Conservation (phyloP, 2,329 filamentous ascomycete species). For the Verticillium nonalfalfae region DNA sequence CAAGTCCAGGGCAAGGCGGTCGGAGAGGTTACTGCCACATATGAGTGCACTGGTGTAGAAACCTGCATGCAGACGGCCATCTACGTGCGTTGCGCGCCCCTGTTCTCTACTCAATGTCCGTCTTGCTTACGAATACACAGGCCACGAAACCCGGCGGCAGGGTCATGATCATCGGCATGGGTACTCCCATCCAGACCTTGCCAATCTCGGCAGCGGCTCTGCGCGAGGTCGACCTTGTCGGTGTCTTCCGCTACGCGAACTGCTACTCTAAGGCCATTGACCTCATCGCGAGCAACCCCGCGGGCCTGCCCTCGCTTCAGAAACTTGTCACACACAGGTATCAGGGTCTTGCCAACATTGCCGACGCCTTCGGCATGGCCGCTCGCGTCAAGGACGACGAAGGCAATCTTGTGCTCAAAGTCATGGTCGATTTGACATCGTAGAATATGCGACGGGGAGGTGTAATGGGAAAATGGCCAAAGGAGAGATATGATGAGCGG, state of each 20-base stretch:
- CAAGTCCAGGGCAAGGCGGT: constrained; percentile 37
- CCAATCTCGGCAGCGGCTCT: constrained; percentile 63
- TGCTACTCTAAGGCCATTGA: constrained; percentile 57
- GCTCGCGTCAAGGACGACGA: constrained; percentile 62
- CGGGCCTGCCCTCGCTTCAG: constrained; percentile 55
- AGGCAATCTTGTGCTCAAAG: constrained; percentile 69
- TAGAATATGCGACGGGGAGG: not conserved
- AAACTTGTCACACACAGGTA: constrained; percentile 68
- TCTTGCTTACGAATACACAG: constrained; percentile 19
- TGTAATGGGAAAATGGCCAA: no score
- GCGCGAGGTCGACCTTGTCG: constrained; percentile 65
- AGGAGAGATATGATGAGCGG: no score
- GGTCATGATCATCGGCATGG: constrained; percentile 68
- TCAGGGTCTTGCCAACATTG: constrained; percentile 54
- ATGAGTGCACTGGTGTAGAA: constrained; percentile 76
- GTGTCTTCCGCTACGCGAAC: constrained; percentile 69
- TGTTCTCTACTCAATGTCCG: not conserved
- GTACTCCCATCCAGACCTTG: constrained; percentile 62
- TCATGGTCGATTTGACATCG: constrained; percentile 50
- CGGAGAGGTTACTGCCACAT: constrained; percentile 60
- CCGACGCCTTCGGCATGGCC: constrained; percentile 68
- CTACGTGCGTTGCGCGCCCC: constrained; percentile 39
- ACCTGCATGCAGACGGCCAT: constrained; percentile 70
- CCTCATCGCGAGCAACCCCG: constrained; percentile 40
- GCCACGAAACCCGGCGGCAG: constrained; percentile 61